Percentiles rank a stretch among this genome's conserved stretches.
These are phyloP conservation scores for Syzygium grande DNA, from an alignment of 345 rosid species.

Conservation along the genomic window DNA sequence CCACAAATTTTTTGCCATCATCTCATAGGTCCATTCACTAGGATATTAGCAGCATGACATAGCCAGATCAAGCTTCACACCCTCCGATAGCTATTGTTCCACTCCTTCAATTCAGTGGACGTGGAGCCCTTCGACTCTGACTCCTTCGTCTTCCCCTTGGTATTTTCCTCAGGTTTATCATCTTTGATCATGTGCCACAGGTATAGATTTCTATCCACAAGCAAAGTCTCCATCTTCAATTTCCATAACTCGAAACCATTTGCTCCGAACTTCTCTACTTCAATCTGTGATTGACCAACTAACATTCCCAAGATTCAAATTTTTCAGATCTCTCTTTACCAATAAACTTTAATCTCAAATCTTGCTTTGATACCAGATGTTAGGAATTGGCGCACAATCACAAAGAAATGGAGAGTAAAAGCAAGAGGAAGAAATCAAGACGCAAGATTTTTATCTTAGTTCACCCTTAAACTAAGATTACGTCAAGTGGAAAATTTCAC, in stretches of 20 bases:
- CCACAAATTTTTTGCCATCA: rapidly evolving
- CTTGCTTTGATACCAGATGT: neutral
- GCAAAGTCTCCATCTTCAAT: neutral
- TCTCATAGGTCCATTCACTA: neutral
- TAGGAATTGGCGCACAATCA: too few relatives aligned
- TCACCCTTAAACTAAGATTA: neutral
- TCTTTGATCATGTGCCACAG: neutral
- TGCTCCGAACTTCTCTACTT: neutral
- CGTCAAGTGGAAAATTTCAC: neutral
- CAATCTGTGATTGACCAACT: neutral
- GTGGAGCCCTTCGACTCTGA: neutral
- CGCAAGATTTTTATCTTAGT: too few relatives aligned
- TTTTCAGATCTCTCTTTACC: too few relatives aligned
- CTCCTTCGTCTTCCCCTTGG: neutral
- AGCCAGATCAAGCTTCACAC: neutral
- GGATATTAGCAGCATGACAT: neutral
- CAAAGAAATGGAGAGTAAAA: neutral
- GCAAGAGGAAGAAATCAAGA: neutral
- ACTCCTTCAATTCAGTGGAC: neutral
- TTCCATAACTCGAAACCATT: neutral
- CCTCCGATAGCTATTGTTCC: neutral
- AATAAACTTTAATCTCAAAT: neutral
- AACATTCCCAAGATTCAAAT: neutral
- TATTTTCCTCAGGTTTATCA: neutral
- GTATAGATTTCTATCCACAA: neutral